Evolutionary conservation across 139 green algal species (phyloP).

Genomic region (Spirogloea muscicola): DNA sequence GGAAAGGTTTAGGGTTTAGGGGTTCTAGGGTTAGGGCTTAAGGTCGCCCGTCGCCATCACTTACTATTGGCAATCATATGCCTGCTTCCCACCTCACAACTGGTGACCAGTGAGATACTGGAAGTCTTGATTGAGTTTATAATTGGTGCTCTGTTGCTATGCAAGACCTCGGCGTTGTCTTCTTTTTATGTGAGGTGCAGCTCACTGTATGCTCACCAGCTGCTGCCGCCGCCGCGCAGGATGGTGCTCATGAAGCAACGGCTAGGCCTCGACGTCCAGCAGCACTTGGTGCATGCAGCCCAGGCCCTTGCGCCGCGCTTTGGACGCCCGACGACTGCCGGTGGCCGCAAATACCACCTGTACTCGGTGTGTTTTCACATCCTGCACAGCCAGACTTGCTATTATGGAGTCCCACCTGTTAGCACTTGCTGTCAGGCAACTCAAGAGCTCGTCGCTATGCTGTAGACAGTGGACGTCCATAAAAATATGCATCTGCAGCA

Average conservation of each 20-base stretch:
- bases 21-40: too few species aligned
- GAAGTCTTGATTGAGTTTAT: too few species aligned
- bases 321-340: conserved; percentile 10
- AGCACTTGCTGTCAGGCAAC: background rate
- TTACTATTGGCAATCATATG: too few species aligned
- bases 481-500: background rate
- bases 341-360: conserved; percentile 21
- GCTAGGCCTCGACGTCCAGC: conserved; percentile 4
- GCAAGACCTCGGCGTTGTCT: too few species aligned
- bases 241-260: conserved; percentile 10
- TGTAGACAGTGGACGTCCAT: background rate
- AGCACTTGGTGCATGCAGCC: conserved; percentile 18
- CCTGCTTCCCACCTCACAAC: too few species aligned
- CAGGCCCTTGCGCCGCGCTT: conserved; percentile 1
- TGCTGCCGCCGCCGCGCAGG: too few species aligned
- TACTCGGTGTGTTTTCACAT: conserved; percentile 15
- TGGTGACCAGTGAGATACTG: too few species aligned
- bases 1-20: too few species aligned
- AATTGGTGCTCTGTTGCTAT: too few species aligned
- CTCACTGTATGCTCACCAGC: too few species aligned
- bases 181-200: too few species aligned
- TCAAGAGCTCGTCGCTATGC: background rate
- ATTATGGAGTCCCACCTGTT: background rate
- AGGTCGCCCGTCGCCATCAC: too few species aligned
- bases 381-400: background rate